Base-by-base conservation (phyloP, 2,329 filamentous ascomycete genomes). In the Didymosphaeria variabile region DNA sequence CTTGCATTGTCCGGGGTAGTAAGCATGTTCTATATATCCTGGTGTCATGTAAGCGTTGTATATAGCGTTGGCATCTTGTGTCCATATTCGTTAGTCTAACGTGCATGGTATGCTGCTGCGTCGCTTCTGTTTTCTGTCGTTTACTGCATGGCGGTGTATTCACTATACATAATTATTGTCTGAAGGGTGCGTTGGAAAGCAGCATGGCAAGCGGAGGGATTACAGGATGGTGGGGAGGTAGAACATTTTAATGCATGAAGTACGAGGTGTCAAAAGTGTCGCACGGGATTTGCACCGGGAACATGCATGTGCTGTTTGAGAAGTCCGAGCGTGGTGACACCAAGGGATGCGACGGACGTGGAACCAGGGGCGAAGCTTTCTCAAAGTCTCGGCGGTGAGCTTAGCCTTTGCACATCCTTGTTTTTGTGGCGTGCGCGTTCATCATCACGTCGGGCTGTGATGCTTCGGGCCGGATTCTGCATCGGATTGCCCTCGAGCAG, bases 171-270 rank as follows among this genome's bases (percentile, higher is more conserved):
- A 53, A 53, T 53, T 53, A 53, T 53, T n/a, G 42, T 34, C 17
- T n/a, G 32, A 19, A 9, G 31, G 31, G 49, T 36, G 32, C n/a
- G 21, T 12, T 23, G 52, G 38, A 19, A 54, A 23, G 2, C 15
- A n/a, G 38, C n/a, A 31, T 47, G 42, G 19, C 42, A 45, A 44
- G 40, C n/a, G 17, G 19, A n/a, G 42, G 31, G 31, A 26, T 15
- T 23, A 10, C 3, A 51, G 8, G 13, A 13, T n/a, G 34, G 40
- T 17, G 51, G 29, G 51, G 32, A 17, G 23, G 29, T 50, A 44
- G 51, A 21, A 40, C 49, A 55, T 57, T 64, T 54, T 64, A 66
- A 66, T 66, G 55, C 62, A 67, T 58, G 56, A 61, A 36, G 58
- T 60, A 57, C 46, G 57, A 64, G 54, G 31, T 59, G 42, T 32